Base-by-base conservation (phyloP, 495 filamentous ascomycete species). In the Penicillium odoratum region DNA sequence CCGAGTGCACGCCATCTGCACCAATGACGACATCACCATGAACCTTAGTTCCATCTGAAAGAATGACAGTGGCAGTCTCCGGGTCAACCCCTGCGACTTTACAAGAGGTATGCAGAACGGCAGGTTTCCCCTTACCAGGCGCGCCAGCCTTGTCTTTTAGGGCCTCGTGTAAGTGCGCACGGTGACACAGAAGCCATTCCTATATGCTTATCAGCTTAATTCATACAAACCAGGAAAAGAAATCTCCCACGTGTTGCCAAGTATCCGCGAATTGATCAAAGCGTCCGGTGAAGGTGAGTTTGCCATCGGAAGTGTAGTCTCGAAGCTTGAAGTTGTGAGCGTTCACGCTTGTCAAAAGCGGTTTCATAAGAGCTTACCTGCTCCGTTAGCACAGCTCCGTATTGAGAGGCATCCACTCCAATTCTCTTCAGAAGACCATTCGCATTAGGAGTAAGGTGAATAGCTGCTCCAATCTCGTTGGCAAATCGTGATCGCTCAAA, bases 381-480 rank as follows among this genome's bases (percentile, higher is more conserved):
- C 26, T 75, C 62, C 11, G 62, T 68, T 44, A 70, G 65, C 7
- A 77, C 73, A n/a, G 67, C 74, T 4, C 74, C 69, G 28, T 70
- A 60, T 2, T 68, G 63, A 13, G 59, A 57, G 3, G 69, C 64
- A 54, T 73, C 67, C 36, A 76, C 75, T 3, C 79, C 80, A 34
- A 78, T 70, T 44, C 68, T 67, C 4, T 60, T 65, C 31, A 85
- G 61, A 11, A 81, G 70, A 1, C 74, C 74, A 53, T 81, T 82
- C 4, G 77, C 70, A 60, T 83, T 85, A n/a, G 82, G 78, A 0
- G 76, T 74, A 13, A 85, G 56, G 64, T 83, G 79, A 40, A 84
- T 74, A 0, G 81, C 81, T 36, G 81, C 83, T 0, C 83, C 82
- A 11, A 73, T 55, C 57, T 85, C 82, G 51, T 78, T 77, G 13